Evolutionary conservation across 2,329 filamentous ascomycete species (phyloP), one percentile per base, ranked within the genome.

Genomic region (Metarhizium humberi): DNA sequence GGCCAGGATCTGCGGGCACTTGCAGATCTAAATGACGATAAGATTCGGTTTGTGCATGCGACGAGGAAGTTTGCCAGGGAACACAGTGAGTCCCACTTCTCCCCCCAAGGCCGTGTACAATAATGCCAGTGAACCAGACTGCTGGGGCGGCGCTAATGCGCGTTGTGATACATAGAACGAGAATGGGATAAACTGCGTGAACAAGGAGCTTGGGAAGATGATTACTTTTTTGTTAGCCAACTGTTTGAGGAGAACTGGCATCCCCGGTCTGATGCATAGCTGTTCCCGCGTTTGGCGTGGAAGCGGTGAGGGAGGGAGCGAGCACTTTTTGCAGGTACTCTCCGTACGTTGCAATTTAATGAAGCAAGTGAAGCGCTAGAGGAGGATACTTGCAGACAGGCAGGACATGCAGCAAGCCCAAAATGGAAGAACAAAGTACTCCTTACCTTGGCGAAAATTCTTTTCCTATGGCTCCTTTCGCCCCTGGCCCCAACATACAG

Each of bases 201-300:
- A 13, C 67, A 63, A 42, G 68, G 72, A 16, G 70, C 68, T 40
- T 82, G 78, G 59, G 79, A 82, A 60, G 63, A 83, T 61, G 78
- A 82, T 60, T 81, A 78, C 62, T 84, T 76, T 62, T 84, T 82
- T 62, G 72, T 83, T 59, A 80, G 79, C 62, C 81, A 85, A 63
- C 68, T 85, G 34, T 84, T 77, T 63, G 77, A 82, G 60, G 71
- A 75, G 55, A 75, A 78, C 54, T 84, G 81, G 81, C 69, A 73
- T 53, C 67, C 67, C 56, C 64, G 62, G 42, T 57, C 63, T 18
- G 29, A 30, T 13, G 32, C 25, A 13, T 56, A 51, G 38, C 25
- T 50, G 30, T n/a, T 32, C 13, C 32, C 30, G 16, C 8, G 10
- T 16, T 36, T 16, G 40, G 48, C 11, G 20, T 4, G 25, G 45